These are phyloP conservation scores for Turnera subulata DNA, from an alignment of 345 rosid genomes.

Conservation along the genomic window DNA sequence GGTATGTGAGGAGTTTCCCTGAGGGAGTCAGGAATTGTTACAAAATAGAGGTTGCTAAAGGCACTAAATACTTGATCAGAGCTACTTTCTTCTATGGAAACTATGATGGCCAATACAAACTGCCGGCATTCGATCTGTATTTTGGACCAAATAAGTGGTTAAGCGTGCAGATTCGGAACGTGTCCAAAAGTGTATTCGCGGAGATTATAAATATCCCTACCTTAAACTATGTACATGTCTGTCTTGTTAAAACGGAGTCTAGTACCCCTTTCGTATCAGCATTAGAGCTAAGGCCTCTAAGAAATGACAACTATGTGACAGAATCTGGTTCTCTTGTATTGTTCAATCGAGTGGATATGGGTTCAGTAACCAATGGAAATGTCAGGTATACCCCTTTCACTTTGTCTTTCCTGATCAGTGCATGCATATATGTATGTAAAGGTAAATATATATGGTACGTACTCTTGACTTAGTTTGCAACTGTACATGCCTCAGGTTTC, in stretches of 20 bases:
- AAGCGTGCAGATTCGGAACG: conserved; percentile 18
- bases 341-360: too few species aligned
- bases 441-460: too few species aligned
- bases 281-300: too few species aligned
- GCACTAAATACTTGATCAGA: too few species aligned
- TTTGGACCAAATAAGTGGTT: conserved; percentile 47
- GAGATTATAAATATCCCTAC: too few species aligned
- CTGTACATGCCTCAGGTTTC: conserved; percentile 37
- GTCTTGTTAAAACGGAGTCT: too few species aligned
- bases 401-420: neutral
- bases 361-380: conserved; percentile 14
- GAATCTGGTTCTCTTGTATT: too few species aligned
- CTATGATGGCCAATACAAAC: conserved; percentile 32
- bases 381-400: conserved; percentile 34
- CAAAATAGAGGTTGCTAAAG: conserved; percentile 3
- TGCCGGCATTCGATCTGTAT: conserved; percentile 42
- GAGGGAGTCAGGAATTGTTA: conserved; percentile 33
- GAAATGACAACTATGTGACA: too few species aligned
- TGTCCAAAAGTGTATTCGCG: neutral
- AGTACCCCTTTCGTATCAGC: too few species aligned
- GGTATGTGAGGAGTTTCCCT: conserved; percentile 28
- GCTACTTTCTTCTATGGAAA: conserved; percentile 49
- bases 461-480: neutral
- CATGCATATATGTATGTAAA: too few species aligned
- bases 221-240: too few species aligned